phyloP scores from a whole-genome alignment of 2,329 filamentous ascomycete species.

The Fusarium siculi region DNA sequence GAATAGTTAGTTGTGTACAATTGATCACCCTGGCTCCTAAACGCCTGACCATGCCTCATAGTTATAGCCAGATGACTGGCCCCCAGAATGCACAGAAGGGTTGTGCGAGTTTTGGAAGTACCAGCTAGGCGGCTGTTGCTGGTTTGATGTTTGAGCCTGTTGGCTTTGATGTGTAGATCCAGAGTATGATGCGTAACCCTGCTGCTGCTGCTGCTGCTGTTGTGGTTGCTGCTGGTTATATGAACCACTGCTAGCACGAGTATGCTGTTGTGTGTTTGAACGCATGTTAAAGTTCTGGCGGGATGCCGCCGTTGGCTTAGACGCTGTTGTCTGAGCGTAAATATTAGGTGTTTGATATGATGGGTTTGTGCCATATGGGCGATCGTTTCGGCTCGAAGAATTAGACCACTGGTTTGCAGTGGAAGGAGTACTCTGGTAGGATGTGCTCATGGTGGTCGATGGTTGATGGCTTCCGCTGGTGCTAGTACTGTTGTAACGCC shows the following conservation, averaged over 20 bases:
- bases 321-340: slow-evolving; percentile 26
- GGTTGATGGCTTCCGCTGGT: slow-evolving; percentile 12
- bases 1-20: neutral
- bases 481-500: slow-evolving; percentile 26
- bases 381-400: slow-evolving; percentile 27
- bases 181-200: slow-evolving; percentile 30
- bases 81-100: slow-evolving; percentile 27
- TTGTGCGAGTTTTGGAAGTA: slow-evolving; percentile 42
- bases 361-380: slow-evolving; percentile 19
- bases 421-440: slow-evolving; percentile 30
- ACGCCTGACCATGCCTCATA: slow-evolving; percentile 39
- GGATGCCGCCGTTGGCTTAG: slow-evolving; percentile 20
- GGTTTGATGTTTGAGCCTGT: slow-evolving; percentile 28
- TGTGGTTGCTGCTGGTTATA: slow-evolving; percentile 30
- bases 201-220: slow-evolving; percentile 26
- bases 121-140: slow-evolving; percentile 40
- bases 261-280: slow-evolving; percentile 12
- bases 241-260: slow-evolving; percentile 22
- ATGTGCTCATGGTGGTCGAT: slow-evolving; percentile 32
- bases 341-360: slow-evolving; percentile 26
- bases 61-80: slow-evolving; percentile 42
- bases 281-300: slow-evolving; percentile 41
- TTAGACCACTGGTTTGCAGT: slow-evolving; percentile 43
- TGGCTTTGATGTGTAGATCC: slow-evolving; percentile 33
- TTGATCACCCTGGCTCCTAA: neutral